Base-by-base conservation (phyloP, 2,329 filamentous ascomycete genomes). In the Boeremia exigua region DNA sequence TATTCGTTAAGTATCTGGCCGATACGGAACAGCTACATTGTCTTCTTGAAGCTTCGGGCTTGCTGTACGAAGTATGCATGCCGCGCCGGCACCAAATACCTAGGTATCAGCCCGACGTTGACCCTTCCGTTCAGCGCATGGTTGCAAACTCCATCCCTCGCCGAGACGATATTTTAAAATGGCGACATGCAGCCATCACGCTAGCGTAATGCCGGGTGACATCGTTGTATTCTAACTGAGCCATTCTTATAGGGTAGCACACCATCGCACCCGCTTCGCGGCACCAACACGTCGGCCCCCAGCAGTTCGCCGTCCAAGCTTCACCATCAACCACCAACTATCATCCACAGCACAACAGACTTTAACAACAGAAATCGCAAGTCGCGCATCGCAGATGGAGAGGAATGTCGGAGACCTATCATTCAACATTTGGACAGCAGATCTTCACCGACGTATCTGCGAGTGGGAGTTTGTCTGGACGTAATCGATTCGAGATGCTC, bases 381-480 rank as follows among this genome's bases (percentile, higher is more conserved):
- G 62, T 54, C 57, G 56, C 48, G 50, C 55, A 54, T 60, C 55
- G 70, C 72, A 66, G 65, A 75, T 75, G 72, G 72, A 74, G 70
- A 72, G 69, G 57, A 67, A 75, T 75, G 72, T 72, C 71, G 56
- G 68, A 66, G 45, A 65, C 61, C 59, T 66, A 66, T 63, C 60
- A 59, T 60, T 62, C 67, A 69, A 63, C 60, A 56, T 67, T 71
- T 75, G 72, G 72, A 65, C 66, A 63, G 65, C 72, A 65, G 71
- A 74, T 69, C 66, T 74, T 69, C 70, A 70, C 63, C 66, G 69
- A 68, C 60, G 61, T 54, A 39, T 67, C 65, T 75, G 73, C 69
- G 59, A 73, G 59, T 71, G 69, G 63, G 73, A 75, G 60, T 75
- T 75, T 67, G 69, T 75, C 68, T 75, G 73, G 73, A 74, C 67